Base-by-base conservation (phyloP, 1,284 basidiomycete genomes). In the Porogramme epimiltina region DNA sequence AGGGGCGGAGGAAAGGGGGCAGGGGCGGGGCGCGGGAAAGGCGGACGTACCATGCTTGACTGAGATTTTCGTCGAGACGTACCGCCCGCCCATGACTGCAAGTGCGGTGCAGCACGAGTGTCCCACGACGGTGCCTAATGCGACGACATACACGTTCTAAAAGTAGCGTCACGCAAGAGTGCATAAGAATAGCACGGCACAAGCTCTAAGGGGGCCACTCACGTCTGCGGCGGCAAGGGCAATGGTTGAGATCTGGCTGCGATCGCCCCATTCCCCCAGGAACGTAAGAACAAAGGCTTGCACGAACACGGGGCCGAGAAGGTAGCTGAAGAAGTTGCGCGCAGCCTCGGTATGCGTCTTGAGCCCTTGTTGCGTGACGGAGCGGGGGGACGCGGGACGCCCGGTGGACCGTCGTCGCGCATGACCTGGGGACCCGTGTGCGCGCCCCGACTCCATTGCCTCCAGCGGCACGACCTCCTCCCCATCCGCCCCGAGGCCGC, bases 191-290 rank as follows among this genome's bases (percentile, higher is more conserved):
- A 47, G 53, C 28, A 38, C 50, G 48, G 22, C 41, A 31, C 47
- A 59, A 45, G 38, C 28, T 26, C 25, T 3, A n/a, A 38, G 52
- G 47, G 51, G 31, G 13, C 53, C 55, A 79, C 89, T 62, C 65
- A 98, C 95, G 75, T 98, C 93, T 22, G 96, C 93, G 31, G 96
- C 95, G 1, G 91, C 97, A 43, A 99, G 78, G 2, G 94, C 95
- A 60, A 99, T 98, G 0, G 96, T 99, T 0, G 97, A 91, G 62
- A 99, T 96, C 73, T 99, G 97, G 66, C 91, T 95, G 40, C 96
- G 77, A 72, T 99, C 97, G 1, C 96, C 97, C 96, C 96, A 99
- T 71, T 99, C 96, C 20, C 95, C 97, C 11, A 99, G 78, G 72
- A 99, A 99, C 0, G 96, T 98, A 51, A 99, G 78, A 34, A 96